Base-by-base conservation (phyloP, 2,329 filamentous ascomycete genomes). In the Colletotrichum melonis region DNA sequence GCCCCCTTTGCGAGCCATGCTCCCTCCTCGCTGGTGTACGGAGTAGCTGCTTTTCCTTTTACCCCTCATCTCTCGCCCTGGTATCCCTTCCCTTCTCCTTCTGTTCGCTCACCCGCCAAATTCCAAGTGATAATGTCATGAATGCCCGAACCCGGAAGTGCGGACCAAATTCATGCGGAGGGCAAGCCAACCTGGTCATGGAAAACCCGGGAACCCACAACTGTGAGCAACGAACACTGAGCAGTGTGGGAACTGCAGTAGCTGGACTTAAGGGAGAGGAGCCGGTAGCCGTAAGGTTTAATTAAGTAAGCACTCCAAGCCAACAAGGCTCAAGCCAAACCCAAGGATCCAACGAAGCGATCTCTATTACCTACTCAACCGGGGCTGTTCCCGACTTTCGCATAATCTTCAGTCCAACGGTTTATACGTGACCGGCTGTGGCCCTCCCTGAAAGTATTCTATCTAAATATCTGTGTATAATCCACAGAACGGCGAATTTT, bases 351-450 rank as follows among this genome's bases (percentile, higher is more conserved):
- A 28, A 14, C 9, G 26, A 55, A 24, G 26, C 19, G 24, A 46
- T 35, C 32, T 35, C 32, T 35, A 5, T 35, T 35, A 35, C 32
- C 11, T 30, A 60, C 58, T n/a, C 62, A 42, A 60, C 58, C 67
- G 30, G 35, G 46, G 62, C 60, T 71, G 55, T 65, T 73, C 56
- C 71, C 67, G 67, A 60, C 60, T 28, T 38, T 60, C 35, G 35
- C 70, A 70, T 70, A 26, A 52, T 70, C 2, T 19, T 19, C 38
- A 19, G 6, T 19, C 60, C 8, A 7, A 28, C 28, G 19, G 19
- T 19, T 22, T 11, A n/a, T 11, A 22, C 42, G 4, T n/a, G 1
- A 49, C 19, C 19, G 19, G 19, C 8, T 19, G 38, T 19, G 3
- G 38, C 38, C 16, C 38, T 42, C 38, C 38, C 7, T 19, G 38